A percentile compares a stretch with the other conserved stretches of the same genome.
Evolutionary conservation across 805 yeast genomes (phyloP).

Genomic region (Candida silvicultrix): DNA sequence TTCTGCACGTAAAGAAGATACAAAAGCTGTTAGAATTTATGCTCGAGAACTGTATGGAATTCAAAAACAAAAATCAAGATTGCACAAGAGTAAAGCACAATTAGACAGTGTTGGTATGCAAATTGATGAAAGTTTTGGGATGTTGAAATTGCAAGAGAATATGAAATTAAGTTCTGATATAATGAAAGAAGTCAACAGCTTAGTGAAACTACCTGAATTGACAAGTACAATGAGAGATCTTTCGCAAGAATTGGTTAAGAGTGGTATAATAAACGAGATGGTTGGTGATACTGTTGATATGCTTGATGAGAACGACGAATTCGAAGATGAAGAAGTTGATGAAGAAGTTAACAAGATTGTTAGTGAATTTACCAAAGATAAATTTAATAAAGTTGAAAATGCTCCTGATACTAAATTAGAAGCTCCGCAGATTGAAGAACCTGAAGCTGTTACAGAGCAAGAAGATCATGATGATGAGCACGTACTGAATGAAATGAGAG

Average conservation of each 20-base stretch:
- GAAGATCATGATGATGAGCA: slow-evolving; percentile 63
- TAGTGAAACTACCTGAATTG: slow-evolving; percentile 75
- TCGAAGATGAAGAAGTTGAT: slow-evolving; percentile 54
- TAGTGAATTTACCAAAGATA: slow-evolving; percentile 36
- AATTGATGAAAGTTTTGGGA: slow-evolving; percentile 84
- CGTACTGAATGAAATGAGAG: slow-evolving; percentile 80
- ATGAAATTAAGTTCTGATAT: slow-evolving; percentile 72
- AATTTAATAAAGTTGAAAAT: slow-evolving; percentile 30
- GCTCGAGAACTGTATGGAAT: slow-evolving; percentile 77
- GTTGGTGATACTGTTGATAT: slow-evolving; percentile 81
- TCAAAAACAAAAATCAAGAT: slow-evolving; percentile 65
- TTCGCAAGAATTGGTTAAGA: slow-evolving; percentile 78
- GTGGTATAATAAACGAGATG: slow-evolving; percentile 91
- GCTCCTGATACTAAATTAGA: slow-evolving; percentile 24
- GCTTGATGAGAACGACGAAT: slow-evolving; percentile 57
- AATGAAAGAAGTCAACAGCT: slow-evolving; percentile 81
- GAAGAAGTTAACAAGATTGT: slow-evolving; percentile 60
- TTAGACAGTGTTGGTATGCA: slow-evolving; percentile 83
- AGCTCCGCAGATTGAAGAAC: slow-evolving; percentile 23
- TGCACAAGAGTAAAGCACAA: slow-evolving; percentile 78
- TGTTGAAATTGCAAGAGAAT: slow-evolving; percentile 76
- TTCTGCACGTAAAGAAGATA: slow-evolving; percentile 71
- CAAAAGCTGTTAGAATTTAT: slow-evolving; percentile 66
- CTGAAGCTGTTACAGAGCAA: slow-evolving; percentile 38
- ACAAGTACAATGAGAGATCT: slow-evolving; percentile 79